These are phyloP conservation scores for Onygenales sp. DNA, from an alignment of 2,329 filamentous ascomycete genomes.

Conservation along the genomic window DNA sequence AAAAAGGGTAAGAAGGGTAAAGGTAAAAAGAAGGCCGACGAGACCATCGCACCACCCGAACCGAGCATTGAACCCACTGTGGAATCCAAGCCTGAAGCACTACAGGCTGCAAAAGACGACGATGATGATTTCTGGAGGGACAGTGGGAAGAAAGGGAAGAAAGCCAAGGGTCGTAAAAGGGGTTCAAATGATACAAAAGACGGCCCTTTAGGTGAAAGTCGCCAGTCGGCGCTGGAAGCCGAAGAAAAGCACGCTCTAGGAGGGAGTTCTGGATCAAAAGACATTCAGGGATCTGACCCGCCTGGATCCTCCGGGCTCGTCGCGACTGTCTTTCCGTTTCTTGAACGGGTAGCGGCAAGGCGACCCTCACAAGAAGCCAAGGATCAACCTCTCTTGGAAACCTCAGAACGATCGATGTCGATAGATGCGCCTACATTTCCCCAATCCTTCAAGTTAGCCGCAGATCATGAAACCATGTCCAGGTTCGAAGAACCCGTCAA, in stretches of 20 bases:
- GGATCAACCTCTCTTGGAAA: not conserved
- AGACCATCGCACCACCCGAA: not conserved
- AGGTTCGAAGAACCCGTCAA: not conserved
- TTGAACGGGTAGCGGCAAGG: constrained; percentile 25
- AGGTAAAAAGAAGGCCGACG: constrained; percentile 1
- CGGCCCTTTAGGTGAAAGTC: not conserved
- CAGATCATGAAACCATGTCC: not conserved
- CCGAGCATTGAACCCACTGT: too few relatives aligned
- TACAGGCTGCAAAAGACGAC: not conserved
- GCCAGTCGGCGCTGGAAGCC: not conserved
- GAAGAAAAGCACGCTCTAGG: not conserved
- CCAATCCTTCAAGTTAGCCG: not conserved
- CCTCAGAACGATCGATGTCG: constrained; percentile 2
- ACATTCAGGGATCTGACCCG: constrained; percentile 5
- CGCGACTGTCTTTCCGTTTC: constrained; percentile 25
- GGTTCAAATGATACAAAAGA: not conserved
- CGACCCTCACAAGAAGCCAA: constrained; percentile 12
- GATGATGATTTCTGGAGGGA: not conserved
- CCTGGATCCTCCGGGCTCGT: constrained; percentile 16
- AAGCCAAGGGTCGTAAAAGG: constrained; percentile 3
- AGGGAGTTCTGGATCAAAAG: not conserved
- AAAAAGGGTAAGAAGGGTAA: constrained; percentile 8
- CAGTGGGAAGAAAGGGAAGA: constrained; percentile 9
- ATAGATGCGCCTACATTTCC: not conserved
- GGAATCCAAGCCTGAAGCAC: too few relatives aligned